Percentiles rank a stretch among this genome's conserved stretches.
phyloP scores from a whole-genome alignment of 768 basidiomycete species.

The Leccinellum albellum region DNA sequence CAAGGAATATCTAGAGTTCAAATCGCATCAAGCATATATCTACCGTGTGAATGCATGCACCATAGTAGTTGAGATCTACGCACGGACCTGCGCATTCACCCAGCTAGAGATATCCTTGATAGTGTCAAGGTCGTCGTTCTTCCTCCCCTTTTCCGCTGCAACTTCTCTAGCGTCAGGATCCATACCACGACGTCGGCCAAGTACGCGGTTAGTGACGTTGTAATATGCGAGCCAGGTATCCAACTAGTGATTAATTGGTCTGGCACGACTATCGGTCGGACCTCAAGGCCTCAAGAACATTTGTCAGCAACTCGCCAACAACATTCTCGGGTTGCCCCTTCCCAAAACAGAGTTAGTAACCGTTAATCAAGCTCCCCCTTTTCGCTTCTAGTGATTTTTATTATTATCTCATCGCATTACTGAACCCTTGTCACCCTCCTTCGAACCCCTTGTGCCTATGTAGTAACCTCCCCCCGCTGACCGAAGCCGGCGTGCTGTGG shows the following conservation, averaged over 20 bases:
- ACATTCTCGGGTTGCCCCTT: constrained; percentile 57
- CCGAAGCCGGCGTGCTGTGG: constrained; percentile 69
- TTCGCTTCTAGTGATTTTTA: neutral
- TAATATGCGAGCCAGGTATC: neutral
- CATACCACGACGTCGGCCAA: constrained; percentile 67
- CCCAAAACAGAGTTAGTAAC: constrained; percentile 64
- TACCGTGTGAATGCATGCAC: neutral
- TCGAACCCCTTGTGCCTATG: neutral
- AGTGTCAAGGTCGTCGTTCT: constrained; percentile 65
- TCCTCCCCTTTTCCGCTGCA: neutral
- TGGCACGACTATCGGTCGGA: constrained; percentile 38
- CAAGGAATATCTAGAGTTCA: too few relatives aligned
- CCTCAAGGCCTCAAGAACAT: constrained; percentile 68
- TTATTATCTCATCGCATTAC: neutral
- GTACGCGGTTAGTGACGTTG: constrained; percentile 50
- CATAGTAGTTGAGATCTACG: neutral
- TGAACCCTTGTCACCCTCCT: neutral
- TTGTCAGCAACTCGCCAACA: constrained; percentile 69
- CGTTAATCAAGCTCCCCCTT: neutral
- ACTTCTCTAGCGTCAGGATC: constrained; percentile 43
- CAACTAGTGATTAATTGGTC: neutral
- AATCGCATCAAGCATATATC: constrained; percentile 38
- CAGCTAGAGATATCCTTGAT: constrained; percentile 66
- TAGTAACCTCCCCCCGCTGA: constrained; percentile 69
- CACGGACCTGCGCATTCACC: neutral